Evolutionary conservation across 1,139 yeast species (phyloP), one percentile per base, ranked within the genome.

Genomic region (Geotrichum armillariae): DNA sequence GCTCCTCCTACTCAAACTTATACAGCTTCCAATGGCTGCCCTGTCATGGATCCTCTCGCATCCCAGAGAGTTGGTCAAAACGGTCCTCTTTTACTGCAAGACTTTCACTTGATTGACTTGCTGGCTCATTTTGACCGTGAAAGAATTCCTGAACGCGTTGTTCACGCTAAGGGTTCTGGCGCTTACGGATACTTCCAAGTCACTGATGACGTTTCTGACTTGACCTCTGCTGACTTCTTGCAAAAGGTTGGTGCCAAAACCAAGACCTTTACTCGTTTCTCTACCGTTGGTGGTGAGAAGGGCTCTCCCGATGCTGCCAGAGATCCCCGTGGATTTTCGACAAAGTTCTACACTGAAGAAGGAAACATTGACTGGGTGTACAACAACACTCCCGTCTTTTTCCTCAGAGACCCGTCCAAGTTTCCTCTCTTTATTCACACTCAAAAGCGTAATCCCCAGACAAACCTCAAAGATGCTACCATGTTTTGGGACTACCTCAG

Each of bases 401-500:
- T 88, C 72, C 75, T 88, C 59, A 80, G 95, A 67, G 93, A 88
- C 70, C 95, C 95, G 55, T 76, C 85, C 53, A 86, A 88, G 75
- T 88, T 88, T 75, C 95, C 95, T 47, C 83, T 83, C 69, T 87
- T 88, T 67, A 87, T 88, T 65, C 95, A 88, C 76, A 85, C 95
- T n/a, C 84, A 85, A 68, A 85, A 85, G 79, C 80, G 93, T 66
- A 80, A 85, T 72, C 95, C 95, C 43, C 80, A 85, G 71, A 86
- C 94, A 46, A 85, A 86, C 69, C 74, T 85, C 68, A 85, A 85
- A 67, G 95, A 88, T 67, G 79, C 85, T 16, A 72, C 77, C 60
- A 74, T 73, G 74, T 78, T 77, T 67, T 84, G 91, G 91, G 91
- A 84, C 67, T 84, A 80, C 66, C 68, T 78, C 58, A 73, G 80